Conservation (phyloP, 2,329 filamentous ascomycete genomes). For the Leptosphaerulina australis region DNA sequence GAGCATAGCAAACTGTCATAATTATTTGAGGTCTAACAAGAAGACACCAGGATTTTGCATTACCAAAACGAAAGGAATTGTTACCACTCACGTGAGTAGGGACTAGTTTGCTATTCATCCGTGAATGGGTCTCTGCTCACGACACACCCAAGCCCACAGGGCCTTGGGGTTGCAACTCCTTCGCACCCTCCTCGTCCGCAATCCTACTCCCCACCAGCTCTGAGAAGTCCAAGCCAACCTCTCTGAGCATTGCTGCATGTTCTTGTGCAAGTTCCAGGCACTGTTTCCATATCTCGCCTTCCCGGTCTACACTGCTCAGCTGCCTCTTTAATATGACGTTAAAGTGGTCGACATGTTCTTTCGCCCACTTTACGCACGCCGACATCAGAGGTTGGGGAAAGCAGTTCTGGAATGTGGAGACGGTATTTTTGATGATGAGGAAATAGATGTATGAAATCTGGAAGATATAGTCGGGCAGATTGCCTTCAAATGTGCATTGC, state of each 20-base stretch:
- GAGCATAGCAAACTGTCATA: too few species aligned
- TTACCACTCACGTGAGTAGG: too few species aligned
- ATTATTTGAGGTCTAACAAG: too few species aligned
- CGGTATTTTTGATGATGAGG: constrained; percentile 89
- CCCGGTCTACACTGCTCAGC: constrained; percentile 80
- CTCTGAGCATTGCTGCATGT: constrained; percentile 78
- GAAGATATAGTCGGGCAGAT: constrained; percentile 91
- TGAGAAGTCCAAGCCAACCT: constrained; percentile 89
- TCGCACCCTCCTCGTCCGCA: constrained; percentile 15
- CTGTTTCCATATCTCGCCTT: constrained; percentile 76
- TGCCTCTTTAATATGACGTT: constrained; percentile 82
- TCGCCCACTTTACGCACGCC: constrained; percentile 97
- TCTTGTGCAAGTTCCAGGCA: constrained; percentile 83
- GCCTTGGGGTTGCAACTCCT: not conserved
- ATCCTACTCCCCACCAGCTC: constrained; percentile 69
- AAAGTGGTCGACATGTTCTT: constrained; percentile 89
- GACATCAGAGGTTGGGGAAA: constrained; percentile 89
- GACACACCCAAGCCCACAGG: constrained; percentile 42
- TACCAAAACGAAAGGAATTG: too few species aligned
- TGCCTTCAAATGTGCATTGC: constrained; percentile 93
- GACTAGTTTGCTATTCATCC: too few species aligned
- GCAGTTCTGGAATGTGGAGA: constrained; percentile 77
- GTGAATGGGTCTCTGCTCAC: too few species aligned
- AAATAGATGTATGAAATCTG: constrained; percentile 96
- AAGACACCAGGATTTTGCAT: too few species aligned